A percentile compares a stretch with the other conserved stretches of the same genome.
Evolutionary conservation across 306 rosid species (phyloP).

Genomic region (Lathyrus sativus): DNA sequence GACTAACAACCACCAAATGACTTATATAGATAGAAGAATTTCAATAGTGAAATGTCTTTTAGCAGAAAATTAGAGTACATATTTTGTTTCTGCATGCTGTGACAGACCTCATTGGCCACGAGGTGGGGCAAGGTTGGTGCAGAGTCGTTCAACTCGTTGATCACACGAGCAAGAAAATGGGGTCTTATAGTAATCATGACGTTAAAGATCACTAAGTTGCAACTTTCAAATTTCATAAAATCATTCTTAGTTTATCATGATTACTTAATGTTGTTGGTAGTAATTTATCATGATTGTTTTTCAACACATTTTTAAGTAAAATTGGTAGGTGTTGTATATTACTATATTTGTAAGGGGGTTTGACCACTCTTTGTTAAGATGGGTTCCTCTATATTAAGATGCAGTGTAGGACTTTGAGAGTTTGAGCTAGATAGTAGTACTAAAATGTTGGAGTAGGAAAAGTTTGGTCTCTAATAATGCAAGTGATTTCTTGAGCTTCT

Average conservation of each 20-base stretch:
- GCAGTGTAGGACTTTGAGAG: too few relatives aligned
- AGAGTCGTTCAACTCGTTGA: constrained; percentile 64
- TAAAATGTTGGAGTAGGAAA: too few relatives aligned
- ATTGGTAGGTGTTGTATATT: too few relatives aligned
- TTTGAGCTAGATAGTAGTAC: too few relatives aligned
- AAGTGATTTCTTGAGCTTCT: too few relatives aligned
- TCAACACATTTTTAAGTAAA: too few relatives aligned
- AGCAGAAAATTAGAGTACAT: background rate
- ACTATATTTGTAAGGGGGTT: too few relatives aligned
- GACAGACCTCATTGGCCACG: constrained; percentile 2
- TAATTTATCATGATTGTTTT: too few relatives aligned
- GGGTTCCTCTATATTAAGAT: too few relatives aligned
- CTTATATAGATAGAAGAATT: constrained; percentile 37
- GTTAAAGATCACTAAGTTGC: background rate
- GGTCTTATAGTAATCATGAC: background rate
- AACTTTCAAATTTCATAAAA: background rate
- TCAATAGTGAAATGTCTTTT: background rate
- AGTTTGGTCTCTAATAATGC: too few relatives aligned
- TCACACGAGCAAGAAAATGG: constrained; percentile 38
- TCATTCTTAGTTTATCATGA: background rate
- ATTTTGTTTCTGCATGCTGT: background rate
- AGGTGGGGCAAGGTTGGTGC: constrained; percentile 70
- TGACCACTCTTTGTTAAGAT: too few relatives aligned
- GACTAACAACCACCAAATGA: constrained; percentile 60
- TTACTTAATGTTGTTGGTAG: background rate